A percentile compares a stretch with the other conserved stretches of the same genome.
phyloP scores from a whole-genome alignment of 768 basidiomycete species.

The Trametes meyenii region DNA sequence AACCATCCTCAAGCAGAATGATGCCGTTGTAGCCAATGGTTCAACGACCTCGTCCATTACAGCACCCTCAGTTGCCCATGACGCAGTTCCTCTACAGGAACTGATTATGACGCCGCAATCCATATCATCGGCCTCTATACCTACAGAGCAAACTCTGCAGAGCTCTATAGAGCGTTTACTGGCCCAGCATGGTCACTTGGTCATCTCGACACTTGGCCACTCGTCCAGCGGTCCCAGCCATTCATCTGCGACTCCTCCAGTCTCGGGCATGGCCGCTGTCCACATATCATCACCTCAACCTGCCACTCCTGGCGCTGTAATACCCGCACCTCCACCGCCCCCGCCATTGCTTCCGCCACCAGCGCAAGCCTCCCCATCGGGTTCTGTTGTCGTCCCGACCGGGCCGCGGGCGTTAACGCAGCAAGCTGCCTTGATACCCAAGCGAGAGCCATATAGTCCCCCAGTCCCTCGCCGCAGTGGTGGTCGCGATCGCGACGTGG shows the following conservation, averaged over 20 bases:
- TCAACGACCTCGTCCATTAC: not conserved
- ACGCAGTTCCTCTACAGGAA: not conserved
- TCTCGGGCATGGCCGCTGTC: not conserved
- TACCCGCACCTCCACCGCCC: not conserved
- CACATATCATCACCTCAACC: not conserved
- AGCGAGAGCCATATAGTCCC: not conserved
- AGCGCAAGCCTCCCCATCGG: not conserved
- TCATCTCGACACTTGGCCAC: not conserved
- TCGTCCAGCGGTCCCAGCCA: not conserved
- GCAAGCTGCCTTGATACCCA: not conserved
- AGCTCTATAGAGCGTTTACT: slow-evolving; percentile 2
- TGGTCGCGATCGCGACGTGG: not conserved
- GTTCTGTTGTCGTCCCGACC: not conserved
- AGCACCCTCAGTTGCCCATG: not conserved
- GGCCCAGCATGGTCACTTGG: not conserved
- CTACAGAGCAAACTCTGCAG: not conserved
- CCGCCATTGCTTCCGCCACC: not conserved
- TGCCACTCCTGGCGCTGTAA: not conserved
- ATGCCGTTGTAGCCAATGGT: not conserved
- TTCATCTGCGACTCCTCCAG: not conserved
- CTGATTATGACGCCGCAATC: not conserved
- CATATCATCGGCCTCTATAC: not conserved
- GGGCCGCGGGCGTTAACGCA: not conserved
- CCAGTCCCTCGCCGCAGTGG: not conserved
- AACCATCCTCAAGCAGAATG: not conserved